A percentile compares a stretch with the other conserved stretches of the same genome.
Conservation (phyloP, 1,139 yeast species). For the Zygosaccharomyces pseudobailii region DNA sequence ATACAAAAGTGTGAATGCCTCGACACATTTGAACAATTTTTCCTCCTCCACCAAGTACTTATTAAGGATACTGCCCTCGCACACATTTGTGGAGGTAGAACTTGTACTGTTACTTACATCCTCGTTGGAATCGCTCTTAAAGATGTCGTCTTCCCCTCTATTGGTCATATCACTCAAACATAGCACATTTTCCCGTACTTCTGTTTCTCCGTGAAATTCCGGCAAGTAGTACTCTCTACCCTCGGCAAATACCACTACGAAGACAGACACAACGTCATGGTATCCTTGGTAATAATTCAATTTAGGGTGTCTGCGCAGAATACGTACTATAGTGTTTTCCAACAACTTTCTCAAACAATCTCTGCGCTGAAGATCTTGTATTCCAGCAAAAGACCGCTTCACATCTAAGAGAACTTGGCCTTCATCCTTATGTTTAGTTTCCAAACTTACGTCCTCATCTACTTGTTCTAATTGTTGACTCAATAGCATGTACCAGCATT, state of each 20-base stretch:
- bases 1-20: slow-evolving; percentile 54
- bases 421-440: slow-evolving; percentile 56
- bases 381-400: slow-evolving; percentile 55
- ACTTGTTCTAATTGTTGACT: slow-evolving; percentile 12
- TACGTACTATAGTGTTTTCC: slow-evolving; percentile 45
- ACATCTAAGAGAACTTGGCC: slow-evolving; percentile 77
- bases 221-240: slow-evolving; percentile 14
- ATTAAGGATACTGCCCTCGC: slow-evolving; percentile 10
- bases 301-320: slow-evolving; percentile 57
- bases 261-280: slow-evolving; percentile 76
- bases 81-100: slow-evolving; percentile 14
- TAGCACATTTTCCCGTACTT: slow-evolving; percentile 7
- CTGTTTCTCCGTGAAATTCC: neutral
- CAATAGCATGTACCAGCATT: slow-evolving; percentile 23
- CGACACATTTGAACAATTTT: slow-evolving; percentile 47
- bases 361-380: slow-evolving; percentile 22
- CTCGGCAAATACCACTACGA: slow-evolving; percentile 52
- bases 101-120: slow-evolving; percentile 11
- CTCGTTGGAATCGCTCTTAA: slow-evolving; percentile 6
- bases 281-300: slow-evolving; percentile 86
- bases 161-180: slow-evolving; percentile 14
- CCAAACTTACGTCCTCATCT: neutral
- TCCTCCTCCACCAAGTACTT: slow-evolving; percentile 34
- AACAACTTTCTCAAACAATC: slow-evolving; percentile 40
- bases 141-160: slow-evolving; percentile 18